Percentiles rank a stretch among this genome's conserved stretches.
Evolutionary conservation across 1,284 basidiomycete species (phyloP).

Genomic region (Boletus nobilissimus): DNA sequence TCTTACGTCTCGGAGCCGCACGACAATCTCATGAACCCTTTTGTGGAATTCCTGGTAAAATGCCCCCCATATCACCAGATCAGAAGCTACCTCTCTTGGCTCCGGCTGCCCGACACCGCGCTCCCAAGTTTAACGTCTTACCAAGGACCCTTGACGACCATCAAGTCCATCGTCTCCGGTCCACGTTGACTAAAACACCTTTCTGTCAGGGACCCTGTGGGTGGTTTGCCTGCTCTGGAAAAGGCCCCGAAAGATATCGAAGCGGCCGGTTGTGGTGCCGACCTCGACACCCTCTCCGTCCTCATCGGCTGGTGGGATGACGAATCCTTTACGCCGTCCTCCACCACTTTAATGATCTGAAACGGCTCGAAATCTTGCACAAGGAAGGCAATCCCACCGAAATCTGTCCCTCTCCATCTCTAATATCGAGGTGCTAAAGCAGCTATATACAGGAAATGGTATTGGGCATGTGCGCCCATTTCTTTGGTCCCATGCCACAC

Average conservation of each 20-base stretch:
- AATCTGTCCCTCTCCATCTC: constrained; percentile 24
- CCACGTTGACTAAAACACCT: constrained; percentile 35
- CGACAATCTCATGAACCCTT: constrained; percentile 41
- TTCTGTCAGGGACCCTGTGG: constrained; percentile 39
- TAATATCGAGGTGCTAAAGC: neutral
- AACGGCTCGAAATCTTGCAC: constrained; percentile 45
- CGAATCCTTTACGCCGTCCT: constrained; percentile 44
- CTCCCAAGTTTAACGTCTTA: constrained; percentile 46
- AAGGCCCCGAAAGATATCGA: constrained; percentile 45
- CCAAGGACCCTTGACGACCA: constrained; percentile 45
- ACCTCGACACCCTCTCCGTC: constrained; percentile 42
- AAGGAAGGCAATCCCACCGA: constrained; percentile 44
- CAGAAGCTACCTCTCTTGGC: constrained; percentile 42
- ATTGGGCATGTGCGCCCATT: constrained; percentile 47
- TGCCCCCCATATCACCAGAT: constrained; percentile 40
- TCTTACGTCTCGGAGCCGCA: constrained; percentile 42
- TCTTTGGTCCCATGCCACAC: constrained; percentile 43
- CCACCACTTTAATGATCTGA: constrained; percentile 37
- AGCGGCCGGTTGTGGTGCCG: constrained; percentile 13
- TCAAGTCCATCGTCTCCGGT: constrained; percentile 39
- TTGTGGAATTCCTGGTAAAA: constrained; percentile 41
- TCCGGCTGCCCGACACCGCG: constrained; percentile 39
- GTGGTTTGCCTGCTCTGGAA: constrained; percentile 40
- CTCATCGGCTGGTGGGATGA: constrained; percentile 45
- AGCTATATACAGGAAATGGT: constrained; percentile 37